Evolutionary conservation across 2,329 filamentous ascomycete species (phyloP).

Genomic region (Septoria petroselini): DNA sequence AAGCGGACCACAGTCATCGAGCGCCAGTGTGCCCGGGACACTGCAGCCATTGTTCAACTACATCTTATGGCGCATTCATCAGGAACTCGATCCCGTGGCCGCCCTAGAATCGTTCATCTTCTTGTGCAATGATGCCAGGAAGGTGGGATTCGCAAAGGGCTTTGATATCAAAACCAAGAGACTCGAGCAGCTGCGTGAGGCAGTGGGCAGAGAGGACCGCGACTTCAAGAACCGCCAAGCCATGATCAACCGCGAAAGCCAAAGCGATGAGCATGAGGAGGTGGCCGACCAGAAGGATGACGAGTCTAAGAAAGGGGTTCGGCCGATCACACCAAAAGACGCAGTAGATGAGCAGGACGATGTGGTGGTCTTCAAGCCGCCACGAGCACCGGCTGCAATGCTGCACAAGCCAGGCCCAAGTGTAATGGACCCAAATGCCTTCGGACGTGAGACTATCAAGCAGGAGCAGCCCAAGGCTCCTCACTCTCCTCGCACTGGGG

Average conservation of each 20-base stretch:
- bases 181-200: conserved; percentile 50
- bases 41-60: conserved; percentile 52
- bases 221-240: conserved; percentile 43
- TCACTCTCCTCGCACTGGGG: conserved; percentile 21
- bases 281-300: background rate
- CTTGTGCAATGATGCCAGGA: conserved; percentile 49
- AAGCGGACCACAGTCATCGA: conserved; percentile 21
- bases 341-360: conserved; percentile 19
- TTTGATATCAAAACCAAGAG: conserved; percentile 52
- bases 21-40: conserved; percentile 40
- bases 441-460: conserved; percentile 37
- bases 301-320: conserved; percentile 4
- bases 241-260: conserved; percentile 32
- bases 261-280: conserved; percentile 13
- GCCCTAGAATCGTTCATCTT: conserved; percentile 52
- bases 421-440: conserved; percentile 50
- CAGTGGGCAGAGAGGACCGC: conserved; percentile 49
- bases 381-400: conserved; percentile 36
- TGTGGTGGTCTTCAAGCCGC: conserved; percentile 32
- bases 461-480: conserved; percentile 16
- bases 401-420: conserved; percentile 29
- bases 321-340: conserved; percentile 10
- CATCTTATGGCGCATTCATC: conserved; percentile 52
- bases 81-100: conserved; percentile 47
- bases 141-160: conserved; percentile 47